These are phyloP conservation scores for Ramalina intermedia DNA, from an alignment of 495 filamentous ascomycete genomes.

Conservation along the genomic window DNA sequence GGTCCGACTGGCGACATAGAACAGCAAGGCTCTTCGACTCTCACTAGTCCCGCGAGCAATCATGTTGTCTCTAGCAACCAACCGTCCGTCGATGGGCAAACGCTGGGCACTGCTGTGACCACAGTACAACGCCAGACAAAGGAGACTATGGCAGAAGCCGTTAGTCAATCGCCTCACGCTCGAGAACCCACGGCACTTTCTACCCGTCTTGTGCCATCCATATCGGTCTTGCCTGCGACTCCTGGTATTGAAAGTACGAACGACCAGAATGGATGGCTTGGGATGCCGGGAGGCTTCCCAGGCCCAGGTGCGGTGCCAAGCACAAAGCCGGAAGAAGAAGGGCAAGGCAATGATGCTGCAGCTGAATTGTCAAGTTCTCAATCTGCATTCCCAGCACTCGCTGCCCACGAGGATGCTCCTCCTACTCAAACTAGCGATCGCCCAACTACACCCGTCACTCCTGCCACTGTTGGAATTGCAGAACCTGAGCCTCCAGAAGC, in stretches of 20 bases:
- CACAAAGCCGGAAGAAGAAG: neutral
- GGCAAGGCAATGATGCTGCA: too few relatives aligned
- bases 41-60: too few relatives aligned
- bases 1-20: too few relatives aligned
- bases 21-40: too few relatives aligned
- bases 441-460: slow-evolving; percentile 17
- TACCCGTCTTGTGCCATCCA: slow-evolving; percentile 24
- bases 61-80: too few relatives aligned
- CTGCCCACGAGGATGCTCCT: neutral
- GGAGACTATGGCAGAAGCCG: neutral
- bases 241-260: slow-evolving; percentile 26
- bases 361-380: neutral
- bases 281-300: slow-evolving; percentile 24
- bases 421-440: neutral
- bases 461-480: slow-evolving; percentile 24
- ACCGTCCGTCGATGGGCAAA: neutral
- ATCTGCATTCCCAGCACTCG: neutral
- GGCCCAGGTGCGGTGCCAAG: neutral
- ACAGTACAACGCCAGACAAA: neutral
- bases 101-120: neutral
- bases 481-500: slow-evolving; percentile 20
- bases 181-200: slow-evolving; percentile 3
- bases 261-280: slow-evolving; percentile 18
- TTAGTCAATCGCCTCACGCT: neutral
- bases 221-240: slow-evolving; percentile 32